Base-by-base conservation (phyloP, 768 basidiomycete genomes). In the Clathrus columnatus region DNA sequence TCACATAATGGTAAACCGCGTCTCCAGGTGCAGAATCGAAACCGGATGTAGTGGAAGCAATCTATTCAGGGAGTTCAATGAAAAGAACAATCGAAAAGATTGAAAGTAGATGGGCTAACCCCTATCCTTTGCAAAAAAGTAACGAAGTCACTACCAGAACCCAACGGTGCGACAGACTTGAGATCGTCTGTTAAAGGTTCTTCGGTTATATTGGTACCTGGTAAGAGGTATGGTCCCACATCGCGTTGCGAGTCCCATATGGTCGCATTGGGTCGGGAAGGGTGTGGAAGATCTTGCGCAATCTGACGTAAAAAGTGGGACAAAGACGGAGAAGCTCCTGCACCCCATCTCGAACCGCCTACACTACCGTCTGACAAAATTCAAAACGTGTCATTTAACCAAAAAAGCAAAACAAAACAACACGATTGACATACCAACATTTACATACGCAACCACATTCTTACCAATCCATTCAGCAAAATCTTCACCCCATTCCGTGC, bases 401-500 rank as follows among this genome's bases (percentile, higher is more conserved):
- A 17, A 53, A 26, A 17, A n/a, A n/a, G n/a, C 41, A 20, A 43
- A 10, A 26, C 51, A 44, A 41, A n/a, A 17, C 24, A 30, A 50
- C n/a, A n/a, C n/a, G n/a, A n/a, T n/a, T n/a, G n/a, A 3, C 49
- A 50, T 6, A 20, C 28, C 82, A 26, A 93, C 75, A 64, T 96
- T 96, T 54, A 96, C 70, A 65, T 97, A 98, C 11, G 88, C 78
- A 14, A 89, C 91, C 42, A 84, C 87, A 59, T 94, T 79, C 29
- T 85, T 73, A 42, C 79, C 75, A 42, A 97, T 81, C 82, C 87
- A 95, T 14, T 80, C 75, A 0, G 82, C 65, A 63, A 95, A 97
- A 65, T 97, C 95, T 67, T 97, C 95, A 2, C 84, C 91, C 80
- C 87, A 95, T 69, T 97, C 95, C 3, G 90, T 94, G 63, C 84